These are phyloP conservation scores for Silene uniflora DNA, from an alignment of 148 eudicot species.

Conservation along the genomic window DNA sequence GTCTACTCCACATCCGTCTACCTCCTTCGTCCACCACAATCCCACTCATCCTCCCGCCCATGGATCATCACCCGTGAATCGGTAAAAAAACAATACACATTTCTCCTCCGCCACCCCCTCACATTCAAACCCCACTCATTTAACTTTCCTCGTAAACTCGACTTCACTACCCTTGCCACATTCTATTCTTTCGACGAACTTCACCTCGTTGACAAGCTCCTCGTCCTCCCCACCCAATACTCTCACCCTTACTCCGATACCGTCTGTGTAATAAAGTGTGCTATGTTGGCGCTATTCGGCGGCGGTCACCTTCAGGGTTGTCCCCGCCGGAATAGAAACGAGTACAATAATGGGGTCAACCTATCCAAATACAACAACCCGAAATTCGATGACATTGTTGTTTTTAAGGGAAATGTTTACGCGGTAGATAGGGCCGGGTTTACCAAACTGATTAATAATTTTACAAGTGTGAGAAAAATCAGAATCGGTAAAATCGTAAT, in stretches of 20 bases:
- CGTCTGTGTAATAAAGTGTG: too few relatives aligned
- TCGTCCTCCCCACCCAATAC: neutral
- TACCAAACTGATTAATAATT: neutral
- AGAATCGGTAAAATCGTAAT: neutral
- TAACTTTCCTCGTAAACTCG: neutral
- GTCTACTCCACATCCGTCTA: neutral
- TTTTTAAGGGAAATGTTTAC: neutral
- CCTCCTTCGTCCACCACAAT: neutral
- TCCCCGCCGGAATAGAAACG: neutral
- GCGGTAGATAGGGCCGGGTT: neutral
- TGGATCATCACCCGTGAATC: neutral
- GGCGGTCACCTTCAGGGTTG: neutral
- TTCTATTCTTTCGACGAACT: neutral
- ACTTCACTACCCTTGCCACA: neutral
- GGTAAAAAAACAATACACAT: neutral
- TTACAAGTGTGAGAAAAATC: neutral
- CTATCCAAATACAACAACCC: too few relatives aligned
- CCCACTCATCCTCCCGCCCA: neutral
- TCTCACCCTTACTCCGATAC: too few relatives aligned
- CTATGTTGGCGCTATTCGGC: neutral
- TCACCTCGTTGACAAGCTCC: neutral
- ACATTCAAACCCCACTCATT: neutral
- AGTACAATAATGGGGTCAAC: too few relatives aligned
- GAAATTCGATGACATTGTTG: neutral
- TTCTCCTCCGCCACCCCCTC: neutral